Base-by-base conservation (phyloP, 176 grass and related monocot species). In the Ensete ventricosum region DNA sequence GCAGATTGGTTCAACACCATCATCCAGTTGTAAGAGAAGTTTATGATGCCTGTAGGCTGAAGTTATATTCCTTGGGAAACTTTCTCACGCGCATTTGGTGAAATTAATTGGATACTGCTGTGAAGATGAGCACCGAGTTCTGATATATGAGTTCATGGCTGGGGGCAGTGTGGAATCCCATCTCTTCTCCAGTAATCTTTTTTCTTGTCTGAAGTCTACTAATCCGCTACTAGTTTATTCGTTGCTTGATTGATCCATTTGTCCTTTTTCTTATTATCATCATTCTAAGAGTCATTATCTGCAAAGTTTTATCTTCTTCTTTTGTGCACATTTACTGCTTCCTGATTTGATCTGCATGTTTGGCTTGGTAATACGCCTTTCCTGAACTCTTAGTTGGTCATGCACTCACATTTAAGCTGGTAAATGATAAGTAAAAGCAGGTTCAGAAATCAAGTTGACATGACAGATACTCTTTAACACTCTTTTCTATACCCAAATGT, bases 101-200 rank as follows among this genome's bases (percentile, higher is more conserved):
- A 77, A 77, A 64, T 64, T 77, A 60, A 51, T 77, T 19, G 75
- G 75, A 52, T 77, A 65, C 59, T 77, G 75, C 75, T 65, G 59
- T 5, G 75, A 77, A 53, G 75, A 64, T 4, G 75, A 77, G 49
- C 59, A 77, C 75, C 75, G 75, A 26, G 49, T 77, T 24, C 75
- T 77, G 7, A 53, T 77, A 53, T 77, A 77, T 16, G 75, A 77
- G 59, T 64, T 66, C 59, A 77, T 77, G 75, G 2, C 59, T 16
- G 13, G 3, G 43, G 75, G 75, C 12, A 77, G 62, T 13, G 75
- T 66, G 59, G 75, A 77, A 52, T 23, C 60, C n/a, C 59, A 26
- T 52, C 75, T 77, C 12, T 77, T 77, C 60, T 66, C 59, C 2
- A 65, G 75, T 77, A 77, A 77, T 27, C 19, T 3, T 3, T 9